Conservation (phyloP, 768 basidiomycete genomes). For the Peribolospora kevripleyi region DNA sequence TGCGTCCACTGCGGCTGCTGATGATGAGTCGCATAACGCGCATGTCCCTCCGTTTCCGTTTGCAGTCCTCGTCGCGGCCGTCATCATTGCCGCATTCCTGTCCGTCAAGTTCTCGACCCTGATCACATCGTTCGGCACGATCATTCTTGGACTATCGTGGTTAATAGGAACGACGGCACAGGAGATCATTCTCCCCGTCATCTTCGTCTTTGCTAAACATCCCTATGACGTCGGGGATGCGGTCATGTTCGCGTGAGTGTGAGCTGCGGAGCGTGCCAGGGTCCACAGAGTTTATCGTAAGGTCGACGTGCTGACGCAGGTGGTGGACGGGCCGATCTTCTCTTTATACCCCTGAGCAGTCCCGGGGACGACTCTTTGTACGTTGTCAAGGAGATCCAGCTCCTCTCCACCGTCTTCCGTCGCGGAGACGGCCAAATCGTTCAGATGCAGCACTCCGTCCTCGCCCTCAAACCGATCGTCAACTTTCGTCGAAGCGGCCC, state of each 20-base stretch:
- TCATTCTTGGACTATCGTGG: conserved; percentile 48
- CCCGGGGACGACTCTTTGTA: conserved; percentile 24
- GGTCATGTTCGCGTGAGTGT: not conserved
- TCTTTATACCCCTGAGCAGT: too few species aligned
- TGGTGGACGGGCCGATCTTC: too few species aligned
- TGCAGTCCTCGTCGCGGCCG: conserved; percentile 31
- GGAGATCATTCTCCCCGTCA: conserved; percentile 60
- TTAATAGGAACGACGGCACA: conserved; percentile 55
- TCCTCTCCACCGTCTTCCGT: conserved; percentile 47
- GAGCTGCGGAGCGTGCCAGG: conserved; percentile 10
- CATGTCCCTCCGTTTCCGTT: too few species aligned
- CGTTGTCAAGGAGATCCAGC: conserved; percentile 66
- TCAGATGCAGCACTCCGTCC: conserved; percentile 38
- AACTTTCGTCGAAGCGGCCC: conserved; percentile 23
- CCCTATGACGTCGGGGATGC: conserved; percentile 56
- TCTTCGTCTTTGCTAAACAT: conserved; percentile 45
- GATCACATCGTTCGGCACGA: not conserved
- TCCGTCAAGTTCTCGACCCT: conserved; percentile 19
- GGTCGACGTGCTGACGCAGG: too few species aligned
- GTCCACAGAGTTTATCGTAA: conserved; percentile 17
- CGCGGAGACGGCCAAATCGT: conserved; percentile 35
- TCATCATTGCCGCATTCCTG: conserved; percentile 67
- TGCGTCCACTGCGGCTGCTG: too few species aligned
- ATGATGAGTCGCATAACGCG: too few species aligned
- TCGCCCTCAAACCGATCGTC: conserved; percentile 27